phyloP scores from a whole-genome alignment of 306 rosid genomes.

The Vachellia pachyceras region DNA sequence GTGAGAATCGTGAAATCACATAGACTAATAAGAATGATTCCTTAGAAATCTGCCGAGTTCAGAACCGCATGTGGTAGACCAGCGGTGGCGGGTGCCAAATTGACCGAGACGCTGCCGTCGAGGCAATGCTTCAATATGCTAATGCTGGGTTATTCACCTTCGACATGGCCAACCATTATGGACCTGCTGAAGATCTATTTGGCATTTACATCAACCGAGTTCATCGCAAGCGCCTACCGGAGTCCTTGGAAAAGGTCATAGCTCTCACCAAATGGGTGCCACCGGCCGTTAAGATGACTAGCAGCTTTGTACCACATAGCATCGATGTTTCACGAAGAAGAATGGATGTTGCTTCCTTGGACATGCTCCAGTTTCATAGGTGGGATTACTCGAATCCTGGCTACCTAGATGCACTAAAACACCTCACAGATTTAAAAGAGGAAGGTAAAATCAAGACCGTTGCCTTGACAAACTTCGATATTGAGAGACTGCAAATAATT shows the following conservation, averaged over 20 bases:
- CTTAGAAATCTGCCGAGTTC: too few species aligned
- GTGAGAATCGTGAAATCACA: too few species aligned
- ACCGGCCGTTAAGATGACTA: conserved; percentile 95
- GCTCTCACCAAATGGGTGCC: conserved; percentile 99
- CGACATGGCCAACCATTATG: too few species aligned
- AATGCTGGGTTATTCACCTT: too few species aligned
- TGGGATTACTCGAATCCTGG: conserved; percentile 93
- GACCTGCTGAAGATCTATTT: conserved; percentile 92
- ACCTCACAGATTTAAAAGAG: conserved; percentile 88
- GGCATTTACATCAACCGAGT: conserved; percentile 91
- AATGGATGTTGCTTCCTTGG: conserved; percentile 93
- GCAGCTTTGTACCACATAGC: conserved; percentile 81
- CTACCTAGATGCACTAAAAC: conserved; percentile 92
- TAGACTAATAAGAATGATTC: too few species aligned
- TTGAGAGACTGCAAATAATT: conserved; percentile 86
- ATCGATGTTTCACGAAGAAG: conserved; percentile 86
- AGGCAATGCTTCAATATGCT: too few species aligned
- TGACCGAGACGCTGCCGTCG: too few species aligned
- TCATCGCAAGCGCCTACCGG: conserved; percentile 92
- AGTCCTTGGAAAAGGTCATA: conserved; percentile 71
- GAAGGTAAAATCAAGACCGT: conserved; percentile 92
- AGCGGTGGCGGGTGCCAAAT: too few species aligned
- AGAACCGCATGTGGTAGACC: too few species aligned
- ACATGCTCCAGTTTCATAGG: conserved; percentile 99
- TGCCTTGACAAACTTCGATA: conserved; percentile 90